Base-by-base conservation (phyloP, 1,139 yeast genomes). In the Blastobotrys serpentis region DNA sequence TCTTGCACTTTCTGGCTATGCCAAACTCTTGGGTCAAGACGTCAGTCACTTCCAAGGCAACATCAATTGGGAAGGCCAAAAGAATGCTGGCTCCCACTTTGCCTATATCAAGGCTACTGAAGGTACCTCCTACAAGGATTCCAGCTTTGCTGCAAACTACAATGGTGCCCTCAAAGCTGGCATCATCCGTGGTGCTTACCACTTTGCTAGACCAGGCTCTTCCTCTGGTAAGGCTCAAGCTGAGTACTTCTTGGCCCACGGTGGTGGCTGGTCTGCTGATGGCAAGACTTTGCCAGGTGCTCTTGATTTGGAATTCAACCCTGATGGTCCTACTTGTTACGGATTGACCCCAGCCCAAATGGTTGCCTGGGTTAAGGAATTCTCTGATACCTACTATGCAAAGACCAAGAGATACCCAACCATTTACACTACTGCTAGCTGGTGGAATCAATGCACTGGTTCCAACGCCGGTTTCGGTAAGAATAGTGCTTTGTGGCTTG, bases 251-350 rank as follows among this genome's bases (percentile, higher is more conserved):
- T 17, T 47, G 8, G 33, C 25, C 2, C 42, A 47, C 25, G 50
- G 50, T 18, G 50, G 50, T 4, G 43, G 42, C 2, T 47, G 50
- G 50, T 40, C 47, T 8, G 29, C 34, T 17, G 47, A 47, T 14
- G 47, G 47, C n/a, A 34, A 34, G 39, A 47, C 50, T 11, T 25
- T 47, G 26, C 50, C 50, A 11, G 50, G 50, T 33, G 50, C 50
- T 16, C 11, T 47, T 7, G 47, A 47, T 17, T 14, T 47, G 42
- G 47, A 43, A 14, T 42, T 33, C 26, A 34, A 33, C 23, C 40
- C 41, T 3, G 29, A 36, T 22, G 44, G 44, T 18, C 42, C 16
- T 5, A 26, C 26, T 5, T 47, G 50, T 36, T 43, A 36, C 16
- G 51, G 43, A 7, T 7, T 36, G 21, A 41, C 45, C 3, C 30